A percentile compares a stretch with the other conserved stretches of the same genome.
These are phyloP conservation scores for Arabidopsis lyrata DNA, from an alignment of 441 rosid species.

Conservation along the genomic window DNA sequence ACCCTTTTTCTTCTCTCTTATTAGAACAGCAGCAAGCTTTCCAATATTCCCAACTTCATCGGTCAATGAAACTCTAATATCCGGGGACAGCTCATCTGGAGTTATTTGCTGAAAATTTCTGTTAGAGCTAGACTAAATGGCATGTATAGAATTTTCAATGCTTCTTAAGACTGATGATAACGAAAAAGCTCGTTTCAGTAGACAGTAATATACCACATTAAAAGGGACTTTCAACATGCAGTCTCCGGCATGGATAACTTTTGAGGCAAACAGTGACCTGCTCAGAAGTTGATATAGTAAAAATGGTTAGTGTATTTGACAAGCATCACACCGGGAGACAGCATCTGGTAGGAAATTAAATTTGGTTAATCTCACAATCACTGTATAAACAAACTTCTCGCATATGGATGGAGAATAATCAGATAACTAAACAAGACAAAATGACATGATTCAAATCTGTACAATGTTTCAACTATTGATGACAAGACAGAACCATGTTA, in stretches of 20 bases:
- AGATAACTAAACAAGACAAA: slow-evolving; percentile 14
- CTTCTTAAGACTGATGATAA: background rate
- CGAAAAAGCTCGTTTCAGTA: background rate
- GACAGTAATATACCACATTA: slow-evolving; percentile 49
- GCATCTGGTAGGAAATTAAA: slow-evolving; percentile 45
- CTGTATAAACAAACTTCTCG: background rate
- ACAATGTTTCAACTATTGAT: background rate
- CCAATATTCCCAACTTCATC: slow-evolving; percentile 57
- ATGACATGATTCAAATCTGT: background rate
- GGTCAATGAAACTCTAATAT: slow-evolving; percentile 51
- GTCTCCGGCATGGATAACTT: slow-evolving; percentile 63
- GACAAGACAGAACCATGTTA: slow-evolving; percentile 4
- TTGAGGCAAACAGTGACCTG: slow-evolving; percentile 76
- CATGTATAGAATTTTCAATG: slow-evolving; percentile 16
- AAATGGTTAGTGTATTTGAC: slow-evolving; percentile 15
- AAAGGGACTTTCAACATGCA: slow-evolving; percentile 79
- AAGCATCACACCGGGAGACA: slow-evolving; percentile 42
- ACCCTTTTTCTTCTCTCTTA: slow-evolving; percentile 59
- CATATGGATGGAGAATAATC: slow-evolving; percentile 4
- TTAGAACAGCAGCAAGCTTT: slow-evolving; percentile 68
- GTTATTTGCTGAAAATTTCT: slow-evolving; percentile 64
- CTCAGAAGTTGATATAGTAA: slow-evolving; percentile 27
- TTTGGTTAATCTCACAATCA: slow-evolving; percentile 1
- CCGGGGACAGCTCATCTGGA: slow-evolving; percentile 59
- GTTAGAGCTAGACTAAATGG: slow-evolving; percentile 29